Conservation (phyloP, 768 basidiomycete genomes). For the Boletus tylopilopsis region DNA sequence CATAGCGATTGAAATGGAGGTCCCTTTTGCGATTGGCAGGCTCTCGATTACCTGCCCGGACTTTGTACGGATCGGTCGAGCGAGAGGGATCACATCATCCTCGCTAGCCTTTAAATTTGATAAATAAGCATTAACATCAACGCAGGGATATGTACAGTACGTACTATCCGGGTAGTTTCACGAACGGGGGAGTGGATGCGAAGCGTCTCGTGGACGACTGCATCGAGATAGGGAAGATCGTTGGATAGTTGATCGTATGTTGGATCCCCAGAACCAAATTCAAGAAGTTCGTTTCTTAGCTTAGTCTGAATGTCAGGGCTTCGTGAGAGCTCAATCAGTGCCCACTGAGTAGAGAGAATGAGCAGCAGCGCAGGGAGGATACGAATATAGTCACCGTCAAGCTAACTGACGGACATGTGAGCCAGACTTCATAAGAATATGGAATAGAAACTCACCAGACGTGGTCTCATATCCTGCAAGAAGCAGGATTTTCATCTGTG, state of each 20-base stretch:
- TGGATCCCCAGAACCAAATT: slow-evolving; percentile 41
- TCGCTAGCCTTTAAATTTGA: slow-evolving; percentile 35
- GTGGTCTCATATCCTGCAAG: slow-evolving; percentile 25
- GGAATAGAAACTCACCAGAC: slow-evolving; percentile 7
- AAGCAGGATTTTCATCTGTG: slow-evolving; percentile 21
- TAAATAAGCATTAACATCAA: no score
- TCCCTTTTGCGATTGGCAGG: slow-evolving; percentile 46
- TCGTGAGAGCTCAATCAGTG: slow-evolving; percentile 51
- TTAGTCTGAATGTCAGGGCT: slow-evolving; percentile 43
- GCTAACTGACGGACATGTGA: slow-evolving; percentile 8
- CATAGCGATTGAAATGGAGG: slow-evolving; percentile 31
- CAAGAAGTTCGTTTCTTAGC: slow-evolving; percentile 47
- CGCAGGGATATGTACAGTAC: no score
- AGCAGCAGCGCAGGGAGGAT: not conserved
- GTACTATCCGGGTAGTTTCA: slow-evolving; percentile 16
- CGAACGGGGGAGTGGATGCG: slow-evolving; percentile 40
- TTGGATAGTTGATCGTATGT: slow-evolving; percentile 51
- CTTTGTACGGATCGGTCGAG: slow-evolving; percentile 41
- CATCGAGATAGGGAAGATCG: slow-evolving; percentile 53
- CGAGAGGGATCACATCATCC: slow-evolving; percentile 60
- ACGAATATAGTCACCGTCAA: slow-evolving; percentile 14
- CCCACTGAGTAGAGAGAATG: slow-evolving; percentile 38
- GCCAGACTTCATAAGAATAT: not conserved
- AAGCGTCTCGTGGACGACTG: slow-evolving; percentile 44
- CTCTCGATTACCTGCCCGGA: slow-evolving; percentile 37